phyloP scores from a whole-genome alignment of 2,329 filamentous ascomycete species.

The Arthrobotrys pseudoclavata region DNA sequence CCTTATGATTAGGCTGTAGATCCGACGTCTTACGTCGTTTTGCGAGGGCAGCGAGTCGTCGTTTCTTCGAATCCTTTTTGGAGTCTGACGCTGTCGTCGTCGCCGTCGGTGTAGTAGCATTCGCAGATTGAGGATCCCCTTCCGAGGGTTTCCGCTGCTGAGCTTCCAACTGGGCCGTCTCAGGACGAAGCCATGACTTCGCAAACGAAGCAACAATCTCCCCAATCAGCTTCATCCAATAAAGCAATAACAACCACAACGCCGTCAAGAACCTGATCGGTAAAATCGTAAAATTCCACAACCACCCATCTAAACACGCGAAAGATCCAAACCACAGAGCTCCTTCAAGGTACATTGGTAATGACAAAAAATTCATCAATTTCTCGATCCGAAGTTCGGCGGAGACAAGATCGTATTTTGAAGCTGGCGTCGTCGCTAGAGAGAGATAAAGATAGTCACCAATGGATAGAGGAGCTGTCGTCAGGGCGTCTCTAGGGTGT shows the following conservation, averaged over 20 bases:
- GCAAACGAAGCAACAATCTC: conserved; percentile 60
- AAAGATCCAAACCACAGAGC: conserved; percentile 88
- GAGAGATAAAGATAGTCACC: conserved; percentile 58
- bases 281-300: conserved; percentile 95
- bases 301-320: conserved; percentile 94
- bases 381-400: conserved; percentile 92
- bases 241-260: conserved; percentile 79
- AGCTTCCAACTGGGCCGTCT: conserved; percentile 45
- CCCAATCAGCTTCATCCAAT: conserved; percentile 80
- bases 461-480: conserved; percentile 49
- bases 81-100: conserved; percentile 63
- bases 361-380: conserved; percentile 85
- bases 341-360: conserved; percentile 85
- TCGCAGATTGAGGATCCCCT: conserved; percentile 31
- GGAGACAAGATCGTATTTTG: conserved; percentile 73
- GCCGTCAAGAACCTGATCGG: conserved; percentile 90
- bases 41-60: conserved; percentile 53
- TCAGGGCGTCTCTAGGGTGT: conserved; percentile 23
- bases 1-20: conserved; percentile 89
- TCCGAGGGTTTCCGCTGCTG: conserved; percentile 39
- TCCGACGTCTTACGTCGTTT: conserved; percentile 74
- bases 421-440: conserved; percentile 39
- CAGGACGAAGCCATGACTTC: conserved; percentile 57
- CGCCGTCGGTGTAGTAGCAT: background rate
- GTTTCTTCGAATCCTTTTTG: conserved; percentile 83